These are phyloP conservation scores for Acer negundo DNA, from an alignment of 345 rosid species.

Conservation along the genomic window DNA sequence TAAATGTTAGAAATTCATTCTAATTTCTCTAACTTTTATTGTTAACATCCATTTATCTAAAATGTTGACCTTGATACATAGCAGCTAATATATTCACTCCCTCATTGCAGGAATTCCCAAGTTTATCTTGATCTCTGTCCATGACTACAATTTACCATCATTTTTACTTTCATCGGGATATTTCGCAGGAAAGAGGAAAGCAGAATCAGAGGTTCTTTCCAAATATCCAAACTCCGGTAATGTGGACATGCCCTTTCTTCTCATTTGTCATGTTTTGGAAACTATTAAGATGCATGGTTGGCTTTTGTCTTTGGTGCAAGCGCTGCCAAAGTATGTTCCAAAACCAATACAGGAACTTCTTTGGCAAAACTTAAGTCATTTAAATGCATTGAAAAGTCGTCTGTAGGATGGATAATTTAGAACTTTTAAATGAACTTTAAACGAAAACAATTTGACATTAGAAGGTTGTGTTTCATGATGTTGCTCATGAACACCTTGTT, in stretches of 20 bases:
- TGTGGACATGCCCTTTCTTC: neutral
- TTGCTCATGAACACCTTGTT: neutral
- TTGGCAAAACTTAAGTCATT: neutral
- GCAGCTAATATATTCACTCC: conserved; percentile 8
- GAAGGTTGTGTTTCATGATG: neutral
- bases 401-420: neutral
- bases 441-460: neutral
- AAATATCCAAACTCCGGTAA: conserved; percentile 87
- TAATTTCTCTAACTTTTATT: neutral
- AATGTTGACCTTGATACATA: conserved; percentile 1
- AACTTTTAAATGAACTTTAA: neutral
- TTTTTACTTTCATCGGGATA: conserved; percentile 77
- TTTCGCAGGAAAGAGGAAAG: conserved; percentile 87
- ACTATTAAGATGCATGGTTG: neutral
- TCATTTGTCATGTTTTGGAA: neutral
- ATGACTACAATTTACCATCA: conserved; percentile 88
- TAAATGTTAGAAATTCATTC: neutral
- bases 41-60: neutral
- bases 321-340: neutral
- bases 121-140: conserved; percentile 81
- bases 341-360: neutral
- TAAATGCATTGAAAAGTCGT: neutral
- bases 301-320: neutral
- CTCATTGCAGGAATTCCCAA: conserved; percentile 69
- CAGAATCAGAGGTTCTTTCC: conserved; percentile 87